Conservation (phyloP, 805 yeast genomes). For the Candida maesae region DNA sequence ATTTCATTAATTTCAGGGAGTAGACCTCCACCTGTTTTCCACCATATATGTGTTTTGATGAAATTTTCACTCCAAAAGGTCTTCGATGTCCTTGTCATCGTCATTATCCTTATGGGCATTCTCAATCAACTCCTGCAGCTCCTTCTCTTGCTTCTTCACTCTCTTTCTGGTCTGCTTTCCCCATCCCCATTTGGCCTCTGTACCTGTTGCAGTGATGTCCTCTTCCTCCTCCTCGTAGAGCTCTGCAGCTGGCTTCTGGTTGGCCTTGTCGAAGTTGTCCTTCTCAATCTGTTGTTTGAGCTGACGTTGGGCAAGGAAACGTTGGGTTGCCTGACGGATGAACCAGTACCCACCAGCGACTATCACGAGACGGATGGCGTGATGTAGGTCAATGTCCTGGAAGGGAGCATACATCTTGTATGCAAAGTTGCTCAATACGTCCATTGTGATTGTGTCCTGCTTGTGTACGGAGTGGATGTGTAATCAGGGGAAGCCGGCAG, state of each 20-base stretch:
- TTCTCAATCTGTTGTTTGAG: conserved; percentile 46
- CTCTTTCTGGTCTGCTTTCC: conserved; percentile 69
- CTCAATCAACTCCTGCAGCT: conserved; percentile 46
- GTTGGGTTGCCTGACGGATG: conserved; percentile 51
- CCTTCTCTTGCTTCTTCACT: conserved; percentile 50
- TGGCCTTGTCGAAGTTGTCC: conserved; percentile 43
- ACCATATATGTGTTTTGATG: too few relatives aligned
- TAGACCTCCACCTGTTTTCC: too few relatives aligned
- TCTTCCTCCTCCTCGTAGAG: conserved; percentile 34
- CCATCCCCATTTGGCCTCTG: conserved; percentile 65
- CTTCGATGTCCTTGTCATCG: conserved; percentile 70
- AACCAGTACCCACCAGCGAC: conserved; percentile 63
- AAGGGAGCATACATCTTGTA: conserved; percentile 6
- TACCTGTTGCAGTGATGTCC: conserved; percentile 33
- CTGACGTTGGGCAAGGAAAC: conserved; percentile 55
- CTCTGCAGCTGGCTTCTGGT: conserved; percentile 28
- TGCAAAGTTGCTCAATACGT: conserved; percentile 4
- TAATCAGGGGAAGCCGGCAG: too few relatives aligned
- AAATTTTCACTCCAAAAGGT: conserved; percentile 63
- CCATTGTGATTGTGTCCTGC: conserved; percentile 6
- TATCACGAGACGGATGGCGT: conserved; percentile 44
- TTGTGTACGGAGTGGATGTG: not conserved
- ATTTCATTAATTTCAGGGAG: too few relatives aligned
- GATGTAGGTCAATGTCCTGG: conserved; percentile 39
- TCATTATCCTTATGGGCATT: conserved; percentile 47